These are phyloP conservation scores for Dunaliella salina DNA, from an alignment of 163 green algal genomes.

Conservation along the genomic window DNA sequence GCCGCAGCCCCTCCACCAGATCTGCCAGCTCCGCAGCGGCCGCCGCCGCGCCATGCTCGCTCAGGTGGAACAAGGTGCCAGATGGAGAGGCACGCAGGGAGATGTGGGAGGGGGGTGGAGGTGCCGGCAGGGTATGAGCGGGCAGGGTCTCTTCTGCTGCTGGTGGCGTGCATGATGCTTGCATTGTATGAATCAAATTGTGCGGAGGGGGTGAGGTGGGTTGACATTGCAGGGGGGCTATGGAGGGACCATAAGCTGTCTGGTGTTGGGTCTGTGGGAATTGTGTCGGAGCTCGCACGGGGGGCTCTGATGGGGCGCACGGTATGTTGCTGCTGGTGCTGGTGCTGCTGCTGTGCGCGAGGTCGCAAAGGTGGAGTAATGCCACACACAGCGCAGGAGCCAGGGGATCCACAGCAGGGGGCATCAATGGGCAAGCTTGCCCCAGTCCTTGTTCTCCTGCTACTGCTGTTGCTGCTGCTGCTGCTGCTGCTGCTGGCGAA, in stretches of 20 bases:
- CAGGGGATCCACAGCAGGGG: background rate
- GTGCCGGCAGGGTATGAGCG: background rate
- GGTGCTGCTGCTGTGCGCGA: background rate
- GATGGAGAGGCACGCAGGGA: background rate
- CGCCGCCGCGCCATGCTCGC: background rate
- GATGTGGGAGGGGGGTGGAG: too few species aligned
- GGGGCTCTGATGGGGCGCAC: too few species aligned
- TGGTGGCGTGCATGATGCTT: background rate
- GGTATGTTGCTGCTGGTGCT: too few species aligned
- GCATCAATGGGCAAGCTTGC: background rate
- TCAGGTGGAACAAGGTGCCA: background rate
- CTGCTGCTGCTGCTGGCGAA: background rate
- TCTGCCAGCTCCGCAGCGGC: background rate
- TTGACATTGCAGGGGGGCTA: too few species aligned
- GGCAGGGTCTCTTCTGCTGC: background rate
- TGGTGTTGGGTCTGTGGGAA: background rate
- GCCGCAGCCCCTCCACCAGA: background rate
- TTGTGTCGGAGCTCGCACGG: too few species aligned
- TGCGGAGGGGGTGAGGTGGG: background rate
- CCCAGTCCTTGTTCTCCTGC: background rate
- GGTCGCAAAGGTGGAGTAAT: background rate
- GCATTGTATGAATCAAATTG: too few species aligned
- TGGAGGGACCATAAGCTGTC: too few species aligned
- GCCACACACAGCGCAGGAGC: background rate
- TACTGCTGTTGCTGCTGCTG: background rate